Percentiles rank a stretch among this genome's conserved stretches.
phyloP scores from a whole-genome alignment of 805 yeast genomes.

The Saccharomycopsis sp. region DNA sequence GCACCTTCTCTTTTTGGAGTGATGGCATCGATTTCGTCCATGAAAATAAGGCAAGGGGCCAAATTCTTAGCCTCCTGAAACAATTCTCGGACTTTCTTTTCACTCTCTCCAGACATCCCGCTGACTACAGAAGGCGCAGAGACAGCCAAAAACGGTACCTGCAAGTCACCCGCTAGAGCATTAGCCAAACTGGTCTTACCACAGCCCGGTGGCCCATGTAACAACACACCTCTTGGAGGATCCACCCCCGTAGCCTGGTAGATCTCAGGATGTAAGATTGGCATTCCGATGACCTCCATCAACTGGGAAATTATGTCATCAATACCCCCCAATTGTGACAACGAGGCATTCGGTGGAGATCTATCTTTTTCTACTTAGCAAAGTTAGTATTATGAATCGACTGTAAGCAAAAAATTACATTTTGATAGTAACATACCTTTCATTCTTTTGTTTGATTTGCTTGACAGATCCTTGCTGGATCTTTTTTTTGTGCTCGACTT shows the following conservation, averaged over 20 bases:
- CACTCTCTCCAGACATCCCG: slow-evolving; percentile 99
- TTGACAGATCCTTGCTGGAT: slow-evolving; percentile 35
- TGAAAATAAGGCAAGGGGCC: slow-evolving; percentile 90
- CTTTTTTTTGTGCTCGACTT: slow-evolving; percentile 38
- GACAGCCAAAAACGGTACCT: slow-evolving; percentile 84
- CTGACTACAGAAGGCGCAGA: slow-evolving; percentile 96
- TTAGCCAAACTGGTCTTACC: slow-evolving; percentile 96
- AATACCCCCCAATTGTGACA: slow-evolving; percentile 83
- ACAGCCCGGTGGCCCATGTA: slow-evolving; percentile 99
- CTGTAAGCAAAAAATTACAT: slow-evolving; percentile 20
- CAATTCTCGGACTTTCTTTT: slow-evolving; percentile 85
- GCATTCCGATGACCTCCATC: slow-evolving; percentile 86
- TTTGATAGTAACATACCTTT: slow-evolving; percentile 28
- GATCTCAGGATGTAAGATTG: slow-evolving; percentile 89
- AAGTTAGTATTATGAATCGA: slow-evolving; percentile 24
- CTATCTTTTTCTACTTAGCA: slow-evolving; percentile 42
- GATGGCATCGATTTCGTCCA: slow-evolving; percentile 93
- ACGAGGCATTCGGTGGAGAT: slow-evolving; percentile 60
- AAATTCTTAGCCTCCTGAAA: slow-evolving; percentile 85
- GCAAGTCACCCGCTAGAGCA: slow-evolving; percentile 90
- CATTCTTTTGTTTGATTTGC: slow-evolving; percentile 32
- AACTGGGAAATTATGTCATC: slow-evolving; percentile 78
- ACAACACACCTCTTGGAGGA: slow-evolving; percentile 86
- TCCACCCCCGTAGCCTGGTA: slow-evolving; percentile 83
- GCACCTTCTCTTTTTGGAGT: slow-evolving; percentile 98